Conservation (phyloP, 371 early-diverging fungal genomes). For the Rhizopus delemar region DNA sequence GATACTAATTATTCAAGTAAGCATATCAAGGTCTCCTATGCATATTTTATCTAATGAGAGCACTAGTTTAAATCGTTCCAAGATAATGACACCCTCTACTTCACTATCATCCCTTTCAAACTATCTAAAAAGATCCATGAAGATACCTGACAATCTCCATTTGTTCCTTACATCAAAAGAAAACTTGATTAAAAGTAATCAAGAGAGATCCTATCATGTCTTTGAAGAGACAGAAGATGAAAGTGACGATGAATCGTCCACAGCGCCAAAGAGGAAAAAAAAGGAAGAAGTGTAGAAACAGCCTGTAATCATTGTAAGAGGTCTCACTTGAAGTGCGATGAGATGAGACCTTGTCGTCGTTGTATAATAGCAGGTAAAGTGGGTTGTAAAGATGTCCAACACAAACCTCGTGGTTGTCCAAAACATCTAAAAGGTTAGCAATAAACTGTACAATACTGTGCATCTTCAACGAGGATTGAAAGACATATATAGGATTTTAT, state of each 20-base stretch:
- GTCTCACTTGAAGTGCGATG: conserved; percentile 50
- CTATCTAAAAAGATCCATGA: conserved; percentile 23
- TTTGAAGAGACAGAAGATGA: conserved; percentile 25
- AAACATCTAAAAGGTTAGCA: neutral
- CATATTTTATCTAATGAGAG: conserved; percentile 9
- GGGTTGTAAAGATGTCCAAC: conserved; percentile 52
- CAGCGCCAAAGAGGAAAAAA: conserved; percentile 12
- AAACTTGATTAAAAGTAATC: neutral
- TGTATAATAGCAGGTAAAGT: conserved; percentile 48
- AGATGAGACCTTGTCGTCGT: conserved; percentile 49
- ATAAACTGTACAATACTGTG: neutral
- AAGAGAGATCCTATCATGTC: neutral
- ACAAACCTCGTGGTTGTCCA: conserved; percentile 51
- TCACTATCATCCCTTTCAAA: conserved; percentile 24
- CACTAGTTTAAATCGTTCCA: conserved; percentile 6
- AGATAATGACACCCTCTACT: conserved; percentile 22
- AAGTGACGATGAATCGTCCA: conserved; percentile 24
- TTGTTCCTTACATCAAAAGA: conserved; percentile 11
- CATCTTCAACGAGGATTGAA: too few relatives aligned
- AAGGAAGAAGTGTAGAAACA: conserved; percentile 48
- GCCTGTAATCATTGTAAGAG: conserved; percentile 55
- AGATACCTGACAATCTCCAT: conserved; percentile 20
- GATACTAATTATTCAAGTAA: conserved; percentile 18
- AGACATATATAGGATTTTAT: too few relatives aligned
- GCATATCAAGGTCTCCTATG: conserved; percentile 2